Conservation (phyloP, 1,284 basidiomycete species). For the Malassezia psittaci region DNA sequence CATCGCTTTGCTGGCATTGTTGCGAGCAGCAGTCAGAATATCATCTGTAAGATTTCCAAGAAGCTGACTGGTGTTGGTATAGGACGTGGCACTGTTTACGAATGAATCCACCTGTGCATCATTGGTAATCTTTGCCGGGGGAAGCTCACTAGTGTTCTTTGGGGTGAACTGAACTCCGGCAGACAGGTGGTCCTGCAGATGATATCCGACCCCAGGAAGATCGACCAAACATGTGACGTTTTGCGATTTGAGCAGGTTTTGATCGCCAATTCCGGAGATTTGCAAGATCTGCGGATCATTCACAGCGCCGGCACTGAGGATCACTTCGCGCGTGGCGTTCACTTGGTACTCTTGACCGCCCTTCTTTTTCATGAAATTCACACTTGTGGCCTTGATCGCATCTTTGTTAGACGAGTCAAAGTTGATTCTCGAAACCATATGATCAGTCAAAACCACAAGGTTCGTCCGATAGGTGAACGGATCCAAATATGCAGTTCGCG, state of each 20-base stretch:
- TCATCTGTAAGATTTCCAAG: conserved; percentile 32
- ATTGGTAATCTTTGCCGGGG: conserved; percentile 21
- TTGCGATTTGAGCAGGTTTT: conserved; percentile 51
- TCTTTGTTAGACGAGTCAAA: conserved; percentile 50
- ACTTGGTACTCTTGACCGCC: conserved; percentile 48
- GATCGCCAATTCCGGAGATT: conserved; percentile 61
- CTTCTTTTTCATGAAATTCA: conserved; percentile 52
- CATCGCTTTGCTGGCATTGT: conserved; percentile 48
- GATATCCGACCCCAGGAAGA: conserved; percentile 65
- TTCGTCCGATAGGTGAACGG: conserved; percentile 56
- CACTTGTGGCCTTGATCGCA: conserved; percentile 55
- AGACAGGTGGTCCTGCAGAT: conserved; percentile 57
- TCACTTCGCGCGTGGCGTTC: conserved; percentile 56
- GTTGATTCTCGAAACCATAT: conserved; percentile 58
- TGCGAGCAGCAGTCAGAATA: conserved; percentile 38
- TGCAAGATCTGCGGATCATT: conserved; percentile 56
- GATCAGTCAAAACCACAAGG: conserved; percentile 56
- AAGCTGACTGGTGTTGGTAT: conserved; percentile 56
- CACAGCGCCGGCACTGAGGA: conserved; percentile 48
- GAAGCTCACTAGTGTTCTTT: conserved; percentile 50
- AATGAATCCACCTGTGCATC: conserved; percentile 55
- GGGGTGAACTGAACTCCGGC: conserved; percentile 54
- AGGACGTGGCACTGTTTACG: conserved; percentile 61
- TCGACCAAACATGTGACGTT: conserved; percentile 53
- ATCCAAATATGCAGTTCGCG: conserved; percentile 62